These are phyloP conservation scores for Brassica balearica DNA, from an alignment of 441 rosid species.

Conservation along the genomic window DNA sequence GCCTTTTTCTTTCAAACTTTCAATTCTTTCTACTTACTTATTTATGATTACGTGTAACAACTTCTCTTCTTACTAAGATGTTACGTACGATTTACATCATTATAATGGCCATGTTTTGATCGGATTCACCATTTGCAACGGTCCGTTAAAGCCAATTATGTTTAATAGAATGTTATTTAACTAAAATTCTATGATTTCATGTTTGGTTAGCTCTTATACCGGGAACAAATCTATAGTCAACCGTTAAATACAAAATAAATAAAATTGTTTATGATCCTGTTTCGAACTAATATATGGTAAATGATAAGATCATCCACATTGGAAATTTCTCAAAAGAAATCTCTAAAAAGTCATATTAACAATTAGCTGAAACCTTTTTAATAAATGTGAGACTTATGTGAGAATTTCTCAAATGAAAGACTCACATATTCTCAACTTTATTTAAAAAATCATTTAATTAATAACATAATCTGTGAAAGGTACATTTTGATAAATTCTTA, in stretches of 20 bases:
- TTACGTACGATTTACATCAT: slow-evolving; percentile 40
- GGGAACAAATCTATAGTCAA: too few relatives aligned
- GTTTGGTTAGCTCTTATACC: too few relatives aligned
- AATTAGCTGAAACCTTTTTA: background rate
- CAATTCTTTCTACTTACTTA: background rate
- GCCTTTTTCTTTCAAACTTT: slow-evolving; percentile 3
- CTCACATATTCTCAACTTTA: background rate
- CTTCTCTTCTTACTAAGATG: slow-evolving; percentile 16
- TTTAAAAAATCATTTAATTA: background rate
- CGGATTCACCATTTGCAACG: background rate
- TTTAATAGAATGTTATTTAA: background rate
- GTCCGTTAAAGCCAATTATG: background rate
- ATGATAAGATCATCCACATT: background rate
- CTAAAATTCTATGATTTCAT: background rate
- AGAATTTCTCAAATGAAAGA: background rate
- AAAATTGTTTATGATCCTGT: background rate
- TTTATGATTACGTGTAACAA: slow-evolving; percentile 4
- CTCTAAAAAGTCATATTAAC: background rate
- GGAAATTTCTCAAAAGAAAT: background rate
- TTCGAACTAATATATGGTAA: background rate
- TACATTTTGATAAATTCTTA: too few relatives aligned
- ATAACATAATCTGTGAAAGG: background rate
- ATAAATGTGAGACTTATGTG: background rate
- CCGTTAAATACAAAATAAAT: background rate
- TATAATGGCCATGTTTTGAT: slow-evolving; percentile 9